These are phyloP conservation scores for Ustilago xerochloae DNA, from an alignment of 1,284 basidiomycete species.

Conservation along the genomic window DNA sequence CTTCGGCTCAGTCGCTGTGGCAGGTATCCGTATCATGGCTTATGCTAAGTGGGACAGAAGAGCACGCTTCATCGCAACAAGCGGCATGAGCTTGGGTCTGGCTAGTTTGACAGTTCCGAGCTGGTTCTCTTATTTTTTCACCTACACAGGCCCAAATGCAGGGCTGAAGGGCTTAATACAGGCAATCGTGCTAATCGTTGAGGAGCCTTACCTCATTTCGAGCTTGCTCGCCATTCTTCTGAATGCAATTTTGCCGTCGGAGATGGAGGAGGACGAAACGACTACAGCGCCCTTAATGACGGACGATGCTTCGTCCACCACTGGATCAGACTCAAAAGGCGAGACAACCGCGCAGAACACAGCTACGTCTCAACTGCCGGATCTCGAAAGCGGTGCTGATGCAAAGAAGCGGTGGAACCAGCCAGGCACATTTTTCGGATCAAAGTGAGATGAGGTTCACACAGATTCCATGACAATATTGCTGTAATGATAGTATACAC, in stretches of 20 bases:
- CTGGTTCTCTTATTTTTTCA: constrained; percentile 46
- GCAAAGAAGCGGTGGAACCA: constrained; percentile 17
- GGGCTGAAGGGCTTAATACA: constrained; percentile 36
- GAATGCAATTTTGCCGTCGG: constrained; percentile 31
- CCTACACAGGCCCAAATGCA: constrained; percentile 22
- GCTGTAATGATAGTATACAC: background rate
- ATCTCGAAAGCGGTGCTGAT: constrained; percentile 20
- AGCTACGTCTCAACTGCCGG: constrained; percentile 12
- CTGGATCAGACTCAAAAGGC: constrained; percentile 4
- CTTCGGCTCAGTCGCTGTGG: constrained; percentile 36
- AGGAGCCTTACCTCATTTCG: constrained; percentile 46
- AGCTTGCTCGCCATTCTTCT: constrained; percentile 28
- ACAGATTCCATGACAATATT: constrained; percentile 1
- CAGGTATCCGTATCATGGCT: constrained; percentile 43
- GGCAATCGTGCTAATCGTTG: constrained; percentile 39
- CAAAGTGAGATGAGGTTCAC: background rate
- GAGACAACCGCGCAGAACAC: background rate
- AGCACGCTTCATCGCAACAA: constrained; percentile 36
- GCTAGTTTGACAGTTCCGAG: constrained; percentile 29
- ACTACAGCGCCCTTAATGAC: background rate
- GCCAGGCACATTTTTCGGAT: constrained; percentile 21
- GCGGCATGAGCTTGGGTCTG: constrained; percentile 31
- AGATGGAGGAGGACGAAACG: constrained; percentile 14
- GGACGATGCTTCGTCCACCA: constrained; percentile 15
- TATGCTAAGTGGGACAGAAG: constrained; percentile 47